These are phyloP conservation scores for Bromus sterilis DNA, from an alignment of 176 grass and related monocot species.

Conservation along the genomic window DNA sequence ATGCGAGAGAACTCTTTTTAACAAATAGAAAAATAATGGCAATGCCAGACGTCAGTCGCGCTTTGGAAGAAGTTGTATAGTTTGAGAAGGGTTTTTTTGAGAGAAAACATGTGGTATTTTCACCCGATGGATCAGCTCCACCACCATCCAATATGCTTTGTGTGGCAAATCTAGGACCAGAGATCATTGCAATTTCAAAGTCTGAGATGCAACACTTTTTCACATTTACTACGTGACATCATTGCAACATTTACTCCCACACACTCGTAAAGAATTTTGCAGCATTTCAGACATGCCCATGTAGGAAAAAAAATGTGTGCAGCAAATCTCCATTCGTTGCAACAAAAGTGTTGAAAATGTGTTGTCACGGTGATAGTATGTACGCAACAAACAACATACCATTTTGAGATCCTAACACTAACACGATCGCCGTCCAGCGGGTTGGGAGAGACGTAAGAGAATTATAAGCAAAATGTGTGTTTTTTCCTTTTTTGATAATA, in stretches of 20 bases:
- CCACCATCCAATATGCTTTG: background rate
- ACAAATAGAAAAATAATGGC: background rate
- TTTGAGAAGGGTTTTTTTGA: no score
- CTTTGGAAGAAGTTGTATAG: no score
- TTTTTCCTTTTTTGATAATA: no score
- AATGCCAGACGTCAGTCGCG: background rate
- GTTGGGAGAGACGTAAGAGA: background rate
- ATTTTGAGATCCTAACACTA: no score
- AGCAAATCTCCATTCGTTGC: no score
- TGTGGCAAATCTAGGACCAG: background rate
- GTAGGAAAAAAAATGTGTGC: background rate
- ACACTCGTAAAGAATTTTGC: background rate
- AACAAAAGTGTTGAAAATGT: background rate
- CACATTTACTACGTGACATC: background rate
- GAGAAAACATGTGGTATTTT: background rate
- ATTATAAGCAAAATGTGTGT: background rate
- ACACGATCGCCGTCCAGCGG: background rate
- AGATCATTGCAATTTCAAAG: no score
- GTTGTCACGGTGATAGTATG: background rate
- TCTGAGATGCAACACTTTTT: no score
- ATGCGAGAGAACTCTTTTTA: background rate
- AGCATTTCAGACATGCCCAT: background rate
- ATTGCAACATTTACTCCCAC: background rate
- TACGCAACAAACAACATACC: background rate
- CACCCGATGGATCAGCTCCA: background rate